Conservation (phyloP, 1,284 basidiomycete species). For the Ceratobasidium sp. region DNA sequence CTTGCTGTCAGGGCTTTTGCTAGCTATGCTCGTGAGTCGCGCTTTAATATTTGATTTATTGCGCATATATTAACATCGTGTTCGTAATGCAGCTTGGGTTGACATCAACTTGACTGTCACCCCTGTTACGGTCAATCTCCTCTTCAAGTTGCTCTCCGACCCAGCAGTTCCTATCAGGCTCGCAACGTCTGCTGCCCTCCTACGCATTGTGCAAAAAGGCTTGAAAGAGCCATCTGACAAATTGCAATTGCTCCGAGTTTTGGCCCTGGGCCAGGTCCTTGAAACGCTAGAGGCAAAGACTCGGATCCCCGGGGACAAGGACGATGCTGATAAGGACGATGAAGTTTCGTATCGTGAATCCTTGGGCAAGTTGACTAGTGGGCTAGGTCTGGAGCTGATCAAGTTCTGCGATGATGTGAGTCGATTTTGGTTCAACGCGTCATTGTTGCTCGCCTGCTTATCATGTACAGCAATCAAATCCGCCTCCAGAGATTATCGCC, state of each 20-base stretch:
- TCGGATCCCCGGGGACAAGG: conserved; percentile 72
- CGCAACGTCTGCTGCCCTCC: conserved; percentile 84
- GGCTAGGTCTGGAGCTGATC: conserved; percentile 85
- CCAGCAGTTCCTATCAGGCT: conserved; percentile 82
- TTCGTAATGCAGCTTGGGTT: conserved; percentile 83
- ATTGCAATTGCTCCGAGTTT: conserved; percentile 88
- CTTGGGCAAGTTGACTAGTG: conserved; percentile 87
- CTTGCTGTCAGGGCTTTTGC: conserved; percentile 92
- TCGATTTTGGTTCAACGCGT: conserved; percentile 48
- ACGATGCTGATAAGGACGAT: conserved; percentile 70
- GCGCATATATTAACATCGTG: conserved; percentile 36
- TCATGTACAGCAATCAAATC: conserved; percentile 18
- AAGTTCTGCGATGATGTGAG: conserved; percentile 85
- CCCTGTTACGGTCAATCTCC: conserved; percentile 85
- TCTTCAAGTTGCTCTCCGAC: conserved; percentile 90
- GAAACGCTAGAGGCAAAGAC: conserved; percentile 85
- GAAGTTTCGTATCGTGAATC: conserved; percentile 91
- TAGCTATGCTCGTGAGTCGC: conserved; percentile 93
- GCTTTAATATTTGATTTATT: neutral
- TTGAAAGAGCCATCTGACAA: conserved; percentile 94
- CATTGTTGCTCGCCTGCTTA: neutral
- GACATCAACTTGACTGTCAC: conserved; percentile 97
- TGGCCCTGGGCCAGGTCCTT: conserved; percentile 86
- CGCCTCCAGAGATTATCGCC: conserved; percentile 65
- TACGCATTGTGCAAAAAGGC: conserved; percentile 90